Evolutionary conservation across 441 rosid genomes (phyloP).

Genomic region (Macaranga tanarius): DNA sequence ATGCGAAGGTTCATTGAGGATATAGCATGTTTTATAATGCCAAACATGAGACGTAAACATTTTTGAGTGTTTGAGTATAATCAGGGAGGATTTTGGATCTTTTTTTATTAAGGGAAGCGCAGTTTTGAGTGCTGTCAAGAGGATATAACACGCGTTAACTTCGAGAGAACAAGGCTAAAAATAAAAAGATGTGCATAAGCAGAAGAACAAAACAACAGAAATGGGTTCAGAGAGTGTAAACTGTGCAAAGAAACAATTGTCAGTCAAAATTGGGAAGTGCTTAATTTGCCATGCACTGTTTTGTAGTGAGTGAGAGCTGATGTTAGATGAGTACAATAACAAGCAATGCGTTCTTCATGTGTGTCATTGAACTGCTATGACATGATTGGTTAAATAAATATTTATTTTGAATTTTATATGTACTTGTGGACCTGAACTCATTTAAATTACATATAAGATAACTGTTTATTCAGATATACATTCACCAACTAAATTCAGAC

Average conservation of each 20-base stretch:
- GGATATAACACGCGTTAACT: constrained; percentile 3
- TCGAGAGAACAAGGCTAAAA: constrained; percentile 8
- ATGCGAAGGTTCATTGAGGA: neutral
- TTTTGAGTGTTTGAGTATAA: constrained; percentile 12
- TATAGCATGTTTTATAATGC: constrained; percentile 8
- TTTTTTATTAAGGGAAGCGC: neutral
- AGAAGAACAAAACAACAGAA: constrained; percentile 12
- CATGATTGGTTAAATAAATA: too few species aligned
- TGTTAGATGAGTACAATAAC: too few species aligned
- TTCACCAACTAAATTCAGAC: too few species aligned
- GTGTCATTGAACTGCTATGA: too few species aligned
- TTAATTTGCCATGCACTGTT: constrained; percentile 12
- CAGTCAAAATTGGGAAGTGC: neutral
- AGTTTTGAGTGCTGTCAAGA: neutral
- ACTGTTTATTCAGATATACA: too few species aligned
- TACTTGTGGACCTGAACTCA: too few species aligned
- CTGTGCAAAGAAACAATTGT: constrained; percentile 16
- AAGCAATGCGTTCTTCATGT: too few species aligned
- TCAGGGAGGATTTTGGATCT: constrained; percentile 9
- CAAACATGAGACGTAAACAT: neutral
- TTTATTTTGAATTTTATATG: too few species aligned
- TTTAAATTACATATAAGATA: too few species aligned
- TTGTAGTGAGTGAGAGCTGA: neutral
- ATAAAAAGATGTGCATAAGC: neutral
- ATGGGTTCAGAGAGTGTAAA: constrained; percentile 13